Evolutionary conservation across 2,329 filamentous ascomycete genomes (phyloP).

Genomic region (Botrytis galanthina): DNA sequence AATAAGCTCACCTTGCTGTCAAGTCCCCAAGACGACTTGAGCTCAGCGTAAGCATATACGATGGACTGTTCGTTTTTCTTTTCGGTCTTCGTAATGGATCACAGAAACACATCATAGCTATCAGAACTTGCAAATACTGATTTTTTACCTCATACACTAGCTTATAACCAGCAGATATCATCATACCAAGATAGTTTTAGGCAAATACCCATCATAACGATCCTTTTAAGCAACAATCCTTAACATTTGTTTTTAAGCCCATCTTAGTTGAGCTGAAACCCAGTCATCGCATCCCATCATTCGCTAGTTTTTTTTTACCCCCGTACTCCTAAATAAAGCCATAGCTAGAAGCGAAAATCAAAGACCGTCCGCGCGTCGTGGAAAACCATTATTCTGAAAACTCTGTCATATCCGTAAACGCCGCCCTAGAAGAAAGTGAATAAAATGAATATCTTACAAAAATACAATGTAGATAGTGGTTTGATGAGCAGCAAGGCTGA

Average conservation of each 20-base stretch:
- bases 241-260: background rate
- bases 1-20: background rate
- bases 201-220: background rate
- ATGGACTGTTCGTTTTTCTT: background rate
- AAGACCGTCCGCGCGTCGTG: background rate
- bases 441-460: no score
- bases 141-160: background rate
- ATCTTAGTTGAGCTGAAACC: background rate
- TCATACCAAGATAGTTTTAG: background rate
- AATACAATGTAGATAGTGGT: background rate
- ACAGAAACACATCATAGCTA: background rate
- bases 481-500: background rate
- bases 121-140: background rate
- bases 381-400: background rate
- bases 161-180: background rate
- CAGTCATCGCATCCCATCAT: background rate
- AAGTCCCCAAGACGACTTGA: background rate
- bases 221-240: background rate
- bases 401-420: background rate
- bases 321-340: background rate
- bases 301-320: background rate
- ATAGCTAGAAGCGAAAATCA: background rate
- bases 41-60: background rate
- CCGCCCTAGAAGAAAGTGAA: background rate
- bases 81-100: background rate